Evolutionary conservation across 306 rosid species (phyloP).

Genomic region (Albizia julibrissin): DNA sequence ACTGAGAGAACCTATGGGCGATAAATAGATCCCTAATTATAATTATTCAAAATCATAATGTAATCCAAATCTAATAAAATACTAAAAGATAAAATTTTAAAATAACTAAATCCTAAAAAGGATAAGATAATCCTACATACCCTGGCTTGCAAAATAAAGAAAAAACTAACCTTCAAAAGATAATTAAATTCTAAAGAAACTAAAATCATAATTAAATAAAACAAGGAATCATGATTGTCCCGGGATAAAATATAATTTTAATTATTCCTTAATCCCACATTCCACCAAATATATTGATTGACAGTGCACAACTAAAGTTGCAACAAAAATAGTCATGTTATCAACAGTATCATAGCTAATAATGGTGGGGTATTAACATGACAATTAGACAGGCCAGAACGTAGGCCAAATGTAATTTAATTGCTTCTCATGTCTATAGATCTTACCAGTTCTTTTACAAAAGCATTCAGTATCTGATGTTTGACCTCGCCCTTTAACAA

Average conservation of each 20-base stretch:
- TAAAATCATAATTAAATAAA: too few species aligned
- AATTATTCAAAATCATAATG: not conserved
- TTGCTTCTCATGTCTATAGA: conserved; percentile 27
- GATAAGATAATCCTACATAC: not conserved
- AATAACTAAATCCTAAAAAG: not conserved
- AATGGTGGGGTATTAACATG: not conserved
- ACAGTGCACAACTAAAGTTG: conserved; percentile 7
- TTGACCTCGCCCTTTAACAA: conserved; percentile 60
- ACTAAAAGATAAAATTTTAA: not conserved
- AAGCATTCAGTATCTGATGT: conserved; percentile 47
- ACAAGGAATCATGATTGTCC: not conserved
- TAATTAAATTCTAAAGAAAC: not conserved
- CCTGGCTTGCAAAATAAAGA: not conserved
- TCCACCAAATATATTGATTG: not conserved
- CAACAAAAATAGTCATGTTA: not conserved
- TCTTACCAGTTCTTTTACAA: conserved; percentile 71
- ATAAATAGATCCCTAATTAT: not conserved
- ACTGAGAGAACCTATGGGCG: not conserved
- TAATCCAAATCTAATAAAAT: not conserved
- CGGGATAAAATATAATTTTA: not conserved
- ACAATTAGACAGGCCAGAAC: conserved; percentile 22
- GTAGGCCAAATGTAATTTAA: conserved; percentile 6
- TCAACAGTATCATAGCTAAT: not conserved
- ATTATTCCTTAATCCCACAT: not conserved
- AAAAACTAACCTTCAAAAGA: not conserved